Conservation (phyloP, 2,329 filamentous ascomycete species). For the Trichoderma brevicompactum region DNA sequence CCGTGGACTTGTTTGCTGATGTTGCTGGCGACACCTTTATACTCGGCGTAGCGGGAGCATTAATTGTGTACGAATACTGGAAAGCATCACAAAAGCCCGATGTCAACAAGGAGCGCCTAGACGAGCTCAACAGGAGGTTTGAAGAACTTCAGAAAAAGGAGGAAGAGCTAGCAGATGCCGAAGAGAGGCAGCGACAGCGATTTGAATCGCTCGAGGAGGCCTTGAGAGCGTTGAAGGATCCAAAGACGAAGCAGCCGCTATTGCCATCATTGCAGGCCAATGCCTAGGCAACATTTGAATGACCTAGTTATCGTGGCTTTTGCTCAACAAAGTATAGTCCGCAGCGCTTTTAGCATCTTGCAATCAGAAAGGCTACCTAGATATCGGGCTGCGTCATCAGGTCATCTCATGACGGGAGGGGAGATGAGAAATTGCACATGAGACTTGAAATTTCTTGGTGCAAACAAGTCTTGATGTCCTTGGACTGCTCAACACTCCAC, state of each 20-base stretch:
- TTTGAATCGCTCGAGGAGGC: slow-evolving; percentile 60
- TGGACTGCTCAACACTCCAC: slow-evolving; percentile 10
- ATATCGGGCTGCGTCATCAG: background rate
- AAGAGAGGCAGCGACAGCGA: slow-evolving; percentile 52
- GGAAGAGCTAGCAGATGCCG: slow-evolving; percentile 52
- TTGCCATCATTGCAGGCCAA: slow-evolving; percentile 45
- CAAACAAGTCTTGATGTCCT: background rate
- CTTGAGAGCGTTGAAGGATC: slow-evolving; percentile 56
- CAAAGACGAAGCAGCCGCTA: slow-evolving; percentile 61
- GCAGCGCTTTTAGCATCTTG: background rate
- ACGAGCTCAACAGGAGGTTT: slow-evolving; percentile 53
- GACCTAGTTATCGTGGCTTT: background rate
- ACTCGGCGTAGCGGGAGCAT: slow-evolving; percentile 58
- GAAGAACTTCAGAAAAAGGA: slow-evolving; percentile 56
- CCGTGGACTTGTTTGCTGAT: slow-evolving; percentile 69
- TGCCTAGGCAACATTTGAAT: background rate
- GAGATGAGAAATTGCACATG: background rate
- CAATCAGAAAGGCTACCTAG: background rate
- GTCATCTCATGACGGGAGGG: background rate
- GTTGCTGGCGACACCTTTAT: slow-evolving; percentile 68
- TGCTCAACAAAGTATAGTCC: background rate
- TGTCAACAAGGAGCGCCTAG: slow-evolving; percentile 56
- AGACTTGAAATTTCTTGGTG: background rate
- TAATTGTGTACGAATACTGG: slow-evolving; percentile 67
- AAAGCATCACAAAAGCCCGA: slow-evolving; percentile 65